Conservation (phyloP, 345 rosid genomes). For the Eucalyptus curtisii region DNA sequence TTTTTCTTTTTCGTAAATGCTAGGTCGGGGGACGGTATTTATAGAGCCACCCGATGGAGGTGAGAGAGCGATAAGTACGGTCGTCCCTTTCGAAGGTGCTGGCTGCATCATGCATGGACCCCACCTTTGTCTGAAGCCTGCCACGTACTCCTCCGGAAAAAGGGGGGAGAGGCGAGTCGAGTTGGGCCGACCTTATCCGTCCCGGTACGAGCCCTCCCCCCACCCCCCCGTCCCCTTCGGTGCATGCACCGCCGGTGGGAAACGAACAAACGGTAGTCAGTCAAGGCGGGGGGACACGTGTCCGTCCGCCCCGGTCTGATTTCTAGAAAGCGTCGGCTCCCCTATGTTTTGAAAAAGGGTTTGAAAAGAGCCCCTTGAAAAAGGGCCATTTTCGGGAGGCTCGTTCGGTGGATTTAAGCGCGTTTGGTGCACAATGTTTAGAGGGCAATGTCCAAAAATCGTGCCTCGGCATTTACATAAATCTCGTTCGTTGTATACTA, state of each 20-base stretch:
- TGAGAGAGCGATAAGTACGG: slow-evolving; percentile 46
- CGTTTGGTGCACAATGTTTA: too few species aligned
- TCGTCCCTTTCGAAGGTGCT: slow-evolving; percentile 33
- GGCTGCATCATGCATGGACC: not conserved
- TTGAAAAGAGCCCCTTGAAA: not conserved
- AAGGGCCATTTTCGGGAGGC: not conserved
- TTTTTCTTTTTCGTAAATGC: not conserved
- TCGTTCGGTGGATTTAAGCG: not conserved
- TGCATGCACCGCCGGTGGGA: not conserved
- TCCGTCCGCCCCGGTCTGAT: not conserved
- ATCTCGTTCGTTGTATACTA: not conserved
- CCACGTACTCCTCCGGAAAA: slow-evolving; percentile 8
- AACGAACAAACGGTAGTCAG: not conserved
- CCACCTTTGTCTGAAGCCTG: not conserved
- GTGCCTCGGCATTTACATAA: not conserved
- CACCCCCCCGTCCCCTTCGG: not conserved
- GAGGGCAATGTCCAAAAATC: not conserved
- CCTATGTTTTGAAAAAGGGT: not conserved
- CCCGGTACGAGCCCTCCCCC: not conserved
- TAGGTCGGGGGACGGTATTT: rapidly evolving
- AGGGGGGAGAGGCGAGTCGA: rapidly evolving
- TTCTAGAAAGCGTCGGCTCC: not conserved
- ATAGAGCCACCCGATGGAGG: not conserved
- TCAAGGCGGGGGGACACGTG: not conserved
- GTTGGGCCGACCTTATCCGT: not conserved